A percentile compares a stretch with the other conserved stretches of the same genome.
phyloP scores from a whole-genome alignment of 257 asterid species.

The Osmanthus fragrans region DNA sequence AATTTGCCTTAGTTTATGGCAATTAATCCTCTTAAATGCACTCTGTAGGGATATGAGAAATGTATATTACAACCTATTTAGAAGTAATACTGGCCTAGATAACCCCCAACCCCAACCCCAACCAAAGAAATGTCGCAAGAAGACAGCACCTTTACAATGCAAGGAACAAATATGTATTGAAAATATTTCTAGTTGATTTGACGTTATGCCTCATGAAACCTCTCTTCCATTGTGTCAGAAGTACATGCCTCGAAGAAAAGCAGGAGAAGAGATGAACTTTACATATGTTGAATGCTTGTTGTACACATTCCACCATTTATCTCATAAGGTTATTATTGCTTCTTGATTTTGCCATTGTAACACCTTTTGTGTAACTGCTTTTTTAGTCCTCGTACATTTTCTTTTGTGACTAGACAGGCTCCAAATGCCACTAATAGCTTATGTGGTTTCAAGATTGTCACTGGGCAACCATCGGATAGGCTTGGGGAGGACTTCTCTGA shows the following conservation, averaged over 20 bases:
- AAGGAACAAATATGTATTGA: constrained; percentile 1
- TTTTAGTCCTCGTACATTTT: constrained; percentile 20
- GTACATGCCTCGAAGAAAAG: constrained; percentile 76
- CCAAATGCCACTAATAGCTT: constrained; percentile 90
- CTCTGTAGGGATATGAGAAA: constrained; percentile 1
- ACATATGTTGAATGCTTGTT: constrained; percentile 87
- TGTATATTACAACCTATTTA: not conserved
- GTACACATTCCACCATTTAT: constrained; percentile 84
- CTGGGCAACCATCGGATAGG: constrained; percentile 98
- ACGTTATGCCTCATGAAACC: constrained; percentile 14
- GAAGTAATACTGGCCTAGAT: not conserved
- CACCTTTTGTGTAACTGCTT: constrained; percentile 14
- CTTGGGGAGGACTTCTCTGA: constrained; percentile 97
- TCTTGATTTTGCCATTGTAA: constrained; percentile 20
- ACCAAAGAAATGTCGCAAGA: not conserved
- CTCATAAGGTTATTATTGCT: constrained; percentile 63
- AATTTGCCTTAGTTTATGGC: not conserved
- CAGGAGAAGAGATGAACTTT: constrained; percentile 89
- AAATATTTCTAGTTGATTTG: constrained; percentile 1
- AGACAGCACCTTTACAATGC: constrained; percentile 5
- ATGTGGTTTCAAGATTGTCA: constrained; percentile 93
- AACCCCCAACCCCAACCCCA: not conserved
- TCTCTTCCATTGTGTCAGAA: constrained; percentile 48
- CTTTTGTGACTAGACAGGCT: constrained; percentile 53
- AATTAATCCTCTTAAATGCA: not conserved